Percentiles rank a stretch among this genome's conserved stretches.
These are phyloP conservation scores for Acacia melanoxylon DNA, from an alignment of 306 rosid species.

Conservation along the genomic window DNA sequence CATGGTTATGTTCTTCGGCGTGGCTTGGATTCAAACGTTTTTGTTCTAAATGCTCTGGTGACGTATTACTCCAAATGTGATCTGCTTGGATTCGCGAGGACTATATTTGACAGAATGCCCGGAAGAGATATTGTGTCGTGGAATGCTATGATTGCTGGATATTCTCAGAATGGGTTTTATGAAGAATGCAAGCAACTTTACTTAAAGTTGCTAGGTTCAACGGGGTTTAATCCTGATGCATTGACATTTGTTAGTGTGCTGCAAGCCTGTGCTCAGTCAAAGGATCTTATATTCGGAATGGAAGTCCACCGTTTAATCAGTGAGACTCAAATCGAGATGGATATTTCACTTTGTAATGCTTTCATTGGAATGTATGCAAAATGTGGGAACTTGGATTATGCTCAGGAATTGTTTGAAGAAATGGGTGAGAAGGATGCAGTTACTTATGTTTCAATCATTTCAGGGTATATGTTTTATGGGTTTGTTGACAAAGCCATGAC, in stretches of 20 bases:
- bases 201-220: constrained; percentile 47
- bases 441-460: constrained; percentile 66
- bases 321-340: constrained; percentile 53
- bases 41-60: constrained; percentile 65
- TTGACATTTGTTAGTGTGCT: constrained; percentile 64
- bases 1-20: constrained; percentile 59
- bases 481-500: constrained; percentile 63
- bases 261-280: constrained; percentile 90
- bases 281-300: constrained; percentile 65
- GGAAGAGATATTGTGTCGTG: constrained; percentile 71
- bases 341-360: constrained; percentile 65
- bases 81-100: constrained; percentile 53
- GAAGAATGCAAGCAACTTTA: constrained; percentile 67
- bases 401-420: constrained; percentile 63
- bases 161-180: constrained; percentile 69
- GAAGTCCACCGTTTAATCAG: constrained; percentile 57
- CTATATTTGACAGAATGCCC: constrained; percentile 57
- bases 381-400: constrained; percentile 81
- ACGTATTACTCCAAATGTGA: constrained; percentile 67
- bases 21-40: constrained; percentile 55
- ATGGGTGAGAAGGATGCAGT: constrained; percentile 72
- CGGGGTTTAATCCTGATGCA: constrained; percentile 49
- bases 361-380: constrained; percentile 75
- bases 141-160: constrained; percentile 88
- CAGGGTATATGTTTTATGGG: constrained; percentile 77